These are phyloP conservation scores for Aspergillus ustus DNA, from an alignment of 2,329 filamentous ascomycete genomes.

Conservation along the genomic window DNA sequence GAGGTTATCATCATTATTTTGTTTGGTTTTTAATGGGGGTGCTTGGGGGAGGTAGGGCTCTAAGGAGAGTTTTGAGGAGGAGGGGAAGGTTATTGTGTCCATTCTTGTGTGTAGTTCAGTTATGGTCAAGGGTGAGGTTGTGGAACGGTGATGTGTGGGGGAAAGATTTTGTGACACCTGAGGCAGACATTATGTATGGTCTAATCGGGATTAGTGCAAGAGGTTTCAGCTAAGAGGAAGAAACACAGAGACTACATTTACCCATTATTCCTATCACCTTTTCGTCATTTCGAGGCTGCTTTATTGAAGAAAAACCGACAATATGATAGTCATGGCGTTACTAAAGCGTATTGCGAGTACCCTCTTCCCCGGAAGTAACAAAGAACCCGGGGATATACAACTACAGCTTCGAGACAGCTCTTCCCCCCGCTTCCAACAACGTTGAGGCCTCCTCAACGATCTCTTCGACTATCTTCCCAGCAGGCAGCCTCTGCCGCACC, in stretches of 20 bases:
- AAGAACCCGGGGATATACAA: neutral
- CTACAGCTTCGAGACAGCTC: slow-evolving; percentile 5
- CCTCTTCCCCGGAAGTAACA: neutral
- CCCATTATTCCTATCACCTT: neutral
- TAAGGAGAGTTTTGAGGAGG: slow-evolving; percentile 46
- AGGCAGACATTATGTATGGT: neutral
- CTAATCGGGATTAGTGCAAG: slow-evolving; percentile 33
- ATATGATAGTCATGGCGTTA: neutral
- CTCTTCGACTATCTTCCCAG: slow-evolving; percentile 92
- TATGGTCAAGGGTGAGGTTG: neutral
- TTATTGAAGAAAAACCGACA: neutral
- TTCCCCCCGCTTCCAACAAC: slow-evolving; percentile 55
- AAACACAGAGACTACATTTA: neutral
- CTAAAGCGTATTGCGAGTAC: neutral
- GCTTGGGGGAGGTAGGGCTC: slow-evolving; percentile 51
- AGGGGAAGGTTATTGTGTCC: slow-evolving; percentile 38
- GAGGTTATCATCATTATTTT: slow-evolving; percentile 23
- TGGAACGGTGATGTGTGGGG: neutral
- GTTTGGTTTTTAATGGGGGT: slow-evolving; percentile 16
- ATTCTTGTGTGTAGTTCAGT: neutral
- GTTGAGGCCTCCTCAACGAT: slow-evolving; percentile 81
- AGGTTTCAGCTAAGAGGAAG: slow-evolving; percentile 41
- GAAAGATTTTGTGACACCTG: neutral
- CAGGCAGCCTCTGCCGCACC: slow-evolving; percentile 87
- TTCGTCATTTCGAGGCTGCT: neutral